A percentile compares a stretch with the other conserved stretches of the same genome.
phyloP scores from a whole-genome alignment of 495 filamentous ascomycete species.

The Annulohypoxylon stygium region DNA sequence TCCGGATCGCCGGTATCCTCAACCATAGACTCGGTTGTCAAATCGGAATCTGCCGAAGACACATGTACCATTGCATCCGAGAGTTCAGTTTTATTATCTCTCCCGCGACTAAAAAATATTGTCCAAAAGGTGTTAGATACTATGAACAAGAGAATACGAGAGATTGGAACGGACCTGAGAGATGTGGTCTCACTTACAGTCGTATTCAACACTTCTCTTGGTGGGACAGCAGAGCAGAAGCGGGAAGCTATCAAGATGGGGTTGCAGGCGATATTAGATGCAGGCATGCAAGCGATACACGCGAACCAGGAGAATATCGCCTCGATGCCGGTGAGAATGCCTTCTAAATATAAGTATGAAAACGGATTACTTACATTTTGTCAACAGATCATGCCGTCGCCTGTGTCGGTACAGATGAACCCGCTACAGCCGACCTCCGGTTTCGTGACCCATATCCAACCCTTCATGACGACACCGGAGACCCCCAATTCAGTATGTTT shows the following conservation, averaged over 20 bases:
- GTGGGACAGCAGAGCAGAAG: constrained; percentile 45
- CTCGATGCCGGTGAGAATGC: constrained; percentile 44
- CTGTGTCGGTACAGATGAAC: constrained; percentile 35
- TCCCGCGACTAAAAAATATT: constrained; percentile 46
- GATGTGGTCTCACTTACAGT: constrained; percentile 53
- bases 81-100: constrained; percentile 47
- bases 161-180: constrained; percentile 51
- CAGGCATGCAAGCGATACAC: constrained; percentile 45
- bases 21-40: constrained; percentile 23
- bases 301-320: constrained; percentile 46
- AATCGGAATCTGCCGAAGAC: constrained; percentile 40
- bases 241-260: constrained; percentile 44
- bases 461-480: constrained; percentile 43
- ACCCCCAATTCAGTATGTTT: constrained; percentile 35
- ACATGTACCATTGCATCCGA: constrained; percentile 41
- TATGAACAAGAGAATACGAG: constrained; percentile 46
- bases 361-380: constrained; percentile 10
- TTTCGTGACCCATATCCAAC: constrained; percentile 39
- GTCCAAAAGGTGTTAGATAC: constrained; percentile 51
- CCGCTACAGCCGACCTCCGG: constrained; percentile 28
- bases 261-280: constrained; percentile 49
- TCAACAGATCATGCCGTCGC: constrained; percentile 39
- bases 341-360: neutral
- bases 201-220: constrained; percentile 50
- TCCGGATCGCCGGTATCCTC: constrained; percentile 20